phyloP scores from a whole-genome alignment of 805 yeast genomes.

The Schwanniomyces sp. region DNA sequence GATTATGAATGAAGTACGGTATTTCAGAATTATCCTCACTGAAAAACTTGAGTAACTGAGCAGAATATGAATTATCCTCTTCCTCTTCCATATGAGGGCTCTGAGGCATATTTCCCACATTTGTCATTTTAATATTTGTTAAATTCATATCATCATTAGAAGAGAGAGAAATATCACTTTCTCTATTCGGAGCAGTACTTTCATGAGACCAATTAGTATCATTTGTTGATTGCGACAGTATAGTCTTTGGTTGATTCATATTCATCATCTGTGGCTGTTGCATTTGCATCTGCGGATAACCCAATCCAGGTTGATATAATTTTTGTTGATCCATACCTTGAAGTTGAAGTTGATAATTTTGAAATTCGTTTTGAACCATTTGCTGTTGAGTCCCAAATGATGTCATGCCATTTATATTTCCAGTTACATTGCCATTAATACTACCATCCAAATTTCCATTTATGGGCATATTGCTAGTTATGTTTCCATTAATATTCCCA shows the following conservation, averaged over 20 bases:
- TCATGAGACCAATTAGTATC: slow-evolving; percentile 49
- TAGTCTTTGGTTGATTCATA: slow-evolving; percentile 15
- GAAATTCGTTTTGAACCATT: slow-evolving; percentile 20
- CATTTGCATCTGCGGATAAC: slow-evolving; percentile 8
- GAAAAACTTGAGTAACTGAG: slow-evolving; percentile 41
- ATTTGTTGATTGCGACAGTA: slow-evolving; percentile 38
- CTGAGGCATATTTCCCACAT: slow-evolving; percentile 2
- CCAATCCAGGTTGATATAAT: slow-evolving; percentile 13
- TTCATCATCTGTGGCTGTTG: slow-evolving; percentile 17
- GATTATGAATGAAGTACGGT: slow-evolving; percentile 65
- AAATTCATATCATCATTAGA: slow-evolving; percentile 19
- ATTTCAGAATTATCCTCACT: slow-evolving; percentile 45
- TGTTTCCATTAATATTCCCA: background rate
- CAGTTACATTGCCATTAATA: slow-evolving; percentile 4
- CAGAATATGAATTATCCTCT: slow-evolving; percentile 43
- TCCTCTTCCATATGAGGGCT: slow-evolving; percentile 48
- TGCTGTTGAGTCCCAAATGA: slow-evolving; percentile 13
- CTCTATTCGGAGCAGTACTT: slow-evolving; percentile 25
- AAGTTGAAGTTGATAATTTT: slow-evolving; percentile 20
- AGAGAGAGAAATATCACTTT: slow-evolving; percentile 41
- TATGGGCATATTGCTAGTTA: background rate
- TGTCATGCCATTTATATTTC: slow-evolving; percentile 2
- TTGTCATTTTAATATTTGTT: slow-evolving; percentile 3
- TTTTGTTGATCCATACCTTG: slow-evolving; percentile 27
- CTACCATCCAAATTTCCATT: background rate